Conservation (phyloP, 2,329 filamentous ascomycete genomes). For the Clonostachys byssicola region DNA sequence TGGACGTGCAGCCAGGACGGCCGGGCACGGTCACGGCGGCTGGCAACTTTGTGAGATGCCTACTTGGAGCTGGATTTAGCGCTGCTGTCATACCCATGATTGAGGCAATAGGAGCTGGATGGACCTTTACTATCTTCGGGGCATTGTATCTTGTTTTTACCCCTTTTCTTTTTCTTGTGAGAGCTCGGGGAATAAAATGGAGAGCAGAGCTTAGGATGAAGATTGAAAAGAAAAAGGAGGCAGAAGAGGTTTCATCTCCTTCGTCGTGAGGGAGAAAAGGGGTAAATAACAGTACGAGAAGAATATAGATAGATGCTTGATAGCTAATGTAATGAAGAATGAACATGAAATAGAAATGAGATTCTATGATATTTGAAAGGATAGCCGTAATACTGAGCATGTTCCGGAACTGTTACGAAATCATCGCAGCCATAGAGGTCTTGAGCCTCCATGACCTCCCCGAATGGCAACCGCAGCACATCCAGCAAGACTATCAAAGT, state of each 20-base stretch:
- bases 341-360: too few relatives aligned
- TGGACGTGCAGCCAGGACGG: slow-evolving; percentile 57
- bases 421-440: too few relatives aligned
- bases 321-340: too few relatives aligned
- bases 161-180: slow-evolving; percentile 43
- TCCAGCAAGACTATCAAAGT: slow-evolving; percentile 13
- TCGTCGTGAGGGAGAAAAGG: too few relatives aligned
- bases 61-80: slow-evolving; percentile 53
- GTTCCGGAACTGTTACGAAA: too few relatives aligned
- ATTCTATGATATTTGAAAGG: too few relatives aligned
- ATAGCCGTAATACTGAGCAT: too few relatives aligned
- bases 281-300: too few relatives aligned
- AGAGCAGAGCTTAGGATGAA: slow-evolving; percentile 18
- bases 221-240: too few relatives aligned
- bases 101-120: slow-evolving; percentile 50
- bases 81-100: slow-evolving; percentile 58
- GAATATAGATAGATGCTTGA: too few relatives aligned
- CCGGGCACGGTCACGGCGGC: slow-evolving; percentile 60
- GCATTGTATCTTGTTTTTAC: background rate
- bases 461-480: slow-evolving; percentile 15
- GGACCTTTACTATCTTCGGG: slow-evolving; percentile 45
- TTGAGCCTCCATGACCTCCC: background rate
- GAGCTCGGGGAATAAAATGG: slow-evolving; percentile 42
- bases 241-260: too few relatives aligned
- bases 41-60: slow-evolving; percentile 60